Percentiles rank a stretch among this genome's conserved stretches.
phyloP scores from a whole-genome alignment of 352 stramenopile genomes.

The Thalassiosira oceanica region DNA sequence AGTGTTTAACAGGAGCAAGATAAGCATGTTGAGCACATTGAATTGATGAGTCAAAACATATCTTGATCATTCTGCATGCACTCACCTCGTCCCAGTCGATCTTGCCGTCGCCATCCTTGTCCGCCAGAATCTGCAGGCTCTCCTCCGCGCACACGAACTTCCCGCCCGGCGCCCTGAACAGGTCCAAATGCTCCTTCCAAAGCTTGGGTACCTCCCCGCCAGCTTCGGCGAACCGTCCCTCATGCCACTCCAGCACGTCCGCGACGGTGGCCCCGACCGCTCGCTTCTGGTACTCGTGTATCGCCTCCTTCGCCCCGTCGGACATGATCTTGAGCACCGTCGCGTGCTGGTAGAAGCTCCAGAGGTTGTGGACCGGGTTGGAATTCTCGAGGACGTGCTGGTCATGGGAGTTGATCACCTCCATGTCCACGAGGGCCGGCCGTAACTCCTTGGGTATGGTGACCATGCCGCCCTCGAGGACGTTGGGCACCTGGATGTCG shows the following conservation, averaged over 20 bases:
- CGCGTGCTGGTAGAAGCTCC: constrained; percentile 29
- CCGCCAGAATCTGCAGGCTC: constrained; percentile 2
- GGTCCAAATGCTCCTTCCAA: constrained; percentile 21
- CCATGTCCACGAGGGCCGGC: constrained; percentile 25
- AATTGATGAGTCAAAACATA: too few species aligned
- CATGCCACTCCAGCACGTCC: constrained; percentile 23
- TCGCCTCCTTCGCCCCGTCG: constrained; percentile 1
- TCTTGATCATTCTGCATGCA: too few species aligned
- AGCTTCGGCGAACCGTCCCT: constrained; percentile 7
- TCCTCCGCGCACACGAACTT: constrained; percentile 18
- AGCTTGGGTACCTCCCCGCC: constrained; percentile 15
- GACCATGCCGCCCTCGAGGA: constrained; percentile 13
- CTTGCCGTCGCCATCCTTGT: constrained; percentile 19
- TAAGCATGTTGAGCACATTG: too few species aligned
- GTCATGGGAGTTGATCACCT: constrained; percentile 31
- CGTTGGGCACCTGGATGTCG: constrained; percentile 17
- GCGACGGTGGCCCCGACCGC: constrained; percentile 2
- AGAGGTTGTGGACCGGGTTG: constrained; percentile 22
- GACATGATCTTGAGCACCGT: constrained; percentile 16
- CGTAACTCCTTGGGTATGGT: constrained; percentile 14
- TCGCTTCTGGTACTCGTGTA: constrained; percentile 20
- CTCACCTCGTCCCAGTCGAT: constrained; percentile 22
- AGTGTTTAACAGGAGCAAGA: too few species aligned
- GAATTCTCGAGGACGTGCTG: constrained; percentile 27
- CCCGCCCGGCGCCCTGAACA: constrained; percentile 5